Conservation (phyloP, 2,329 filamentous ascomycete species). For the Venturia carpophila region DNA sequence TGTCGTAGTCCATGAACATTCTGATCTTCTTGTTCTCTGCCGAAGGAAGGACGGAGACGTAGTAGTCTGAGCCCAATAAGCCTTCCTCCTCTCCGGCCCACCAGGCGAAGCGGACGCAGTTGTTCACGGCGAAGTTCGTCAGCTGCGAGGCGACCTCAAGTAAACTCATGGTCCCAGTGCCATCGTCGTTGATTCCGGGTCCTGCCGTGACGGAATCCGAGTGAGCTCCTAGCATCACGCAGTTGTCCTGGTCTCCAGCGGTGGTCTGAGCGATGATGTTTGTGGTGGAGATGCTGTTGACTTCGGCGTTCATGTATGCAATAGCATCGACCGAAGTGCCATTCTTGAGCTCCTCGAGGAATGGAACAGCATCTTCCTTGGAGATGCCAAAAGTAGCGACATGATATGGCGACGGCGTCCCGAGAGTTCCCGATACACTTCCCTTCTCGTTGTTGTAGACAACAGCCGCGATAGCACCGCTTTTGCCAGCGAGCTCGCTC, state of each 20-base stretch:
- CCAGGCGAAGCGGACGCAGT: conserved; percentile 34
- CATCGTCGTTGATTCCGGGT: conserved; percentile 37
- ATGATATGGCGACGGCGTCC: conserved; percentile 42
- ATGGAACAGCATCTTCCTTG: conserved; percentile 49
- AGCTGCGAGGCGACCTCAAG: conserved; percentile 33
- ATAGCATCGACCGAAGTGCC: conserved; percentile 26
- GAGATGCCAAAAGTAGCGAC: conserved; percentile 62
- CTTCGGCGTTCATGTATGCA: conserved; percentile 13
- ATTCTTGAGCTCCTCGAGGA: conserved; percentile 47
- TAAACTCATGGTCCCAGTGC: conserved; percentile 31
- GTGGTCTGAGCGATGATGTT: conserved; percentile 34
- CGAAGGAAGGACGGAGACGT: conserved; percentile 27
- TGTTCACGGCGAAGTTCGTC: conserved; percentile 31
- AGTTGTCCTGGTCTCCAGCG: conserved; percentile 30
- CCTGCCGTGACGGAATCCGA: conserved; percentile 31
- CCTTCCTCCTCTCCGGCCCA: conserved; percentile 34
- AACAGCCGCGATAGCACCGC: conserved; percentile 62
- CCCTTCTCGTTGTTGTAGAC: conserved; percentile 67
- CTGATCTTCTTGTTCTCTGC: conserved; percentile 29
- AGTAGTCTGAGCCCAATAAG: conserved; percentile 31
- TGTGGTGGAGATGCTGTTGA: conserved; percentile 20
- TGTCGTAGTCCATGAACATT: conserved; percentile 38
- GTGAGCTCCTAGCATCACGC: conserved; percentile 32
- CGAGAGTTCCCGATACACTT: conserved; percentile 59
- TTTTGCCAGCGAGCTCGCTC: conserved; percentile 27